Base-by-base conservation (phyloP, 2,329 filamentous ascomycete genomes). In the Xylaria hypoxylon region DNA sequence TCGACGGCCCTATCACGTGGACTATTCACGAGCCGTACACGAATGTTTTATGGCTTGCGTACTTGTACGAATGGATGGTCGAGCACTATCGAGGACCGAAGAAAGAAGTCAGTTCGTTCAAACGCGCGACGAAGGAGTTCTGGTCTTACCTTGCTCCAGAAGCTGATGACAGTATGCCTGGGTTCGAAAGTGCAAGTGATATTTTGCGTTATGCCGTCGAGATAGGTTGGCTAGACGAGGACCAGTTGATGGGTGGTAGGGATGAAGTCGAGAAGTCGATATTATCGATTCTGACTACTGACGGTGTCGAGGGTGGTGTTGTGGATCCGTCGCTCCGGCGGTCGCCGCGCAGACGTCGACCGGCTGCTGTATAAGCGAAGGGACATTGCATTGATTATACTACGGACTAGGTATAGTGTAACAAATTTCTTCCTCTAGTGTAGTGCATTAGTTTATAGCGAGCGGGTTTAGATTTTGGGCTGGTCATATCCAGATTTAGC, bases 11-110 rank as follows among this genome's bases (percentile, higher is more conserved):
- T 3, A 79, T 89, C 11, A 83, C 81, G 1, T 90, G 88, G 88
- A 76, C 80, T 5, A 80, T 78, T 0, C 84, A 86, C 69, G 82
- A 82, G 31, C 87, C 88, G 0, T 90, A 90, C 75, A 89, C 86
- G 4, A 90, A 90, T 68, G 86, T 90, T 1, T 78, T 90, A 19
- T 90, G 88, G 88, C 80, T 90, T 47, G 85, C 86, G 2, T 90
- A 89, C 68, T 78, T 89, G 5, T 89, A 89, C 71, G 78, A 81
- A 40, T 89, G 88, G 75, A 76, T 89, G 62, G 26, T 62, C 15
- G 56, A 59, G n/a, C 79, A 83, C 66, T 89, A 86, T 69, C 68
- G 71, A 11, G 86, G 86, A 5, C 78, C 80, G 8, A 82, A 80
- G 70, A 80, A 78, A 64, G 81, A 84, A 22, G 73, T 88, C 13